Percentiles rank a stretch among this genome's conserved stretches.
These are phyloP conservation scores for Odontarrhena argentea DNA, from an alignment of 345 rosid genomes.

Conservation along the genomic window DNA sequence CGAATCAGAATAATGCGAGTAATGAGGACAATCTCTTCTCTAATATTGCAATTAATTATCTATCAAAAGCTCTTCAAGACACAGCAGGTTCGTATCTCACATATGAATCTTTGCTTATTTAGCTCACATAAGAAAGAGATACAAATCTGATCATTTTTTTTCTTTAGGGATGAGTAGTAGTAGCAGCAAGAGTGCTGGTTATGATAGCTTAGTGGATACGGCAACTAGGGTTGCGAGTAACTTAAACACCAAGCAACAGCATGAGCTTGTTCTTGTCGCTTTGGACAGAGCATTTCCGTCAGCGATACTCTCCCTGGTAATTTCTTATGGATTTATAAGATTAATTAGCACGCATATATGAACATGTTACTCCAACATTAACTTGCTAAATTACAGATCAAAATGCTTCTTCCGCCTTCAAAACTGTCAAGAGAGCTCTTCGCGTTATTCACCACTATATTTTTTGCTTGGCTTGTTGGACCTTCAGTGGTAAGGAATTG, in stretches of 20 bases:
- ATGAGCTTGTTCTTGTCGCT: conserved; percentile 61
- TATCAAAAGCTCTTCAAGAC: conserved; percentile 57
- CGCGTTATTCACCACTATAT: conserved; percentile 79
- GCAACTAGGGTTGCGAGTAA: conserved; percentile 51
- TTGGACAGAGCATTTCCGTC: conserved; percentile 61
- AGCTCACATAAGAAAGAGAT: neutral
- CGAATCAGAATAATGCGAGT: conserved; percentile 35
- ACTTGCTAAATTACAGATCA: conserved; percentile 50
- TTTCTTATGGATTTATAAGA: conserved; percentile 9
- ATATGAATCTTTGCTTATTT: neutral
- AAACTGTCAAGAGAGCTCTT: conserved; percentile 72
- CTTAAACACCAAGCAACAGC: conserved; percentile 51
- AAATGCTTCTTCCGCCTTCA: conserved; percentile 58
- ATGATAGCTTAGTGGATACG: conserved; percentile 72
- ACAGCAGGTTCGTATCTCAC: conserved; percentile 50
- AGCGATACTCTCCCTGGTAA: conserved; percentile 54
- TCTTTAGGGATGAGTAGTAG: conserved; percentile 43
- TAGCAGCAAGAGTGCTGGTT: conserved; percentile 50
- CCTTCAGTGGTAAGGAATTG: conserved; percentile 62
- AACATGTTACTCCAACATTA: neutral
- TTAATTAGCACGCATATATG: neutral
- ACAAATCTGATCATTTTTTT: neutral
- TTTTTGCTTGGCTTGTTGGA: conserved; percentile 87
- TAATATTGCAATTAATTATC: conserved; percentile 55
- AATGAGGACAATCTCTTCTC: conserved; percentile 61